These are phyloP conservation scores for Gaillardinia entomophila DNA, from an alignment of 805 yeast genomes.

Conservation along the genomic window DNA sequence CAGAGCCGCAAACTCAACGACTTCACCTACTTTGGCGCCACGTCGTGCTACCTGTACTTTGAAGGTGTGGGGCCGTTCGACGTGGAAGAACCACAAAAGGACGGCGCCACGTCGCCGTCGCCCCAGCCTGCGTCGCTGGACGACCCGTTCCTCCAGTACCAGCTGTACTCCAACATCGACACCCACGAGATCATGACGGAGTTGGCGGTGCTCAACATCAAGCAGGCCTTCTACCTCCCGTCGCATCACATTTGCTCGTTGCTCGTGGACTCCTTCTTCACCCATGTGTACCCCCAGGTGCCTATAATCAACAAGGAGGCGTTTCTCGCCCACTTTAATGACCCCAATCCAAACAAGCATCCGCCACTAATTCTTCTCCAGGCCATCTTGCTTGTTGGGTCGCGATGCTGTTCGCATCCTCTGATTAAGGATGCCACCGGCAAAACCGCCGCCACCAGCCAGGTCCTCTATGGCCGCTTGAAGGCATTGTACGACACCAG, in stretches of 20 bases:
- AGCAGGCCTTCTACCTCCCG: slow-evolving; percentile 5
- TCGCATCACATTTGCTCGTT: slow-evolving; percentile 1
- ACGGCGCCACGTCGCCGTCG: not conserved
- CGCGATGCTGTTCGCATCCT: slow-evolving; percentile 4
- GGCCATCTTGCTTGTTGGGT: slow-evolving; percentile 2
- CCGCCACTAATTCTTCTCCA: slow-evolving; percentile 6
- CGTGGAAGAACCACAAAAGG: too few relatives aligned
- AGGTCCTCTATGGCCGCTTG: slow-evolving; percentile 2
- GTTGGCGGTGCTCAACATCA: slow-evolving; percentile 3
- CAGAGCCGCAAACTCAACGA: slow-evolving; percentile 2
- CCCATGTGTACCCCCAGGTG: slow-evolving; percentile 3
- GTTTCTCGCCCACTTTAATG: slow-evolving; percentile 4
- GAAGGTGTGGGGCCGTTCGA: not conserved
- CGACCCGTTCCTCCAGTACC: not conserved
- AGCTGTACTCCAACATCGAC: not conserved
- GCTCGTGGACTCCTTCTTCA: slow-evolving; percentile 4
- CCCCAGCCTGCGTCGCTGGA: not conserved
- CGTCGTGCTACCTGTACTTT: slow-evolving; percentile 6
- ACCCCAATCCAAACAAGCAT: slow-evolving; percentile 4
- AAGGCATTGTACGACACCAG: slow-evolving; percentile 5
- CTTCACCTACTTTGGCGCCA: slow-evolving; percentile 5
- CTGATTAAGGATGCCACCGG: slow-evolving; percentile 4
- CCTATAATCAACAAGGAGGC: slow-evolving; percentile 6
- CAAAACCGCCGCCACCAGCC: slow-evolving; percentile 1
- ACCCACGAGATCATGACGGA: slow-evolving; percentile 2